Base-by-base conservation (phyloP, 805 yeast genomes). In the Metschnikowia colocasiae region DNA sequence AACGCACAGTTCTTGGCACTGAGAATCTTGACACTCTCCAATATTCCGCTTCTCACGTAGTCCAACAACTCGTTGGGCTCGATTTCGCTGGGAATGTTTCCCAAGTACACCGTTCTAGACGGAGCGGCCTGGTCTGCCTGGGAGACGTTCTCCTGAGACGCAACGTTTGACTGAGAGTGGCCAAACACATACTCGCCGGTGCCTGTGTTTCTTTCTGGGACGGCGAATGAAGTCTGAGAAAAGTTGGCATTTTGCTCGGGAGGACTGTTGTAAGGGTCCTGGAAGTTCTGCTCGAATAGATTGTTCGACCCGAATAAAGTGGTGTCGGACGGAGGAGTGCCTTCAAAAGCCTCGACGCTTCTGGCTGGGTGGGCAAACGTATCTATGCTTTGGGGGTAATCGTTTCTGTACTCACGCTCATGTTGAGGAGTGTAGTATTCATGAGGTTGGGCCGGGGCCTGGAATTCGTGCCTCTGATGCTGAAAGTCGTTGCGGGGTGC, bases 1-100 rank as follows among this genome's bases (percentile, higher is more conserved):
- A 88, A 88, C 2, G 96, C 97, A 73, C 96, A 90, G 73, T 81
- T 82, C 65, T 88, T 90, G 31, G 84, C 80, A 1, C 94, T 90
- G n/a, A 90, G 69, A 48, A 91, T 77, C 59, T 81, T 78, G 45
- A 88, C 81, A 46, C 79, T 81, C 69, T 91, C 97, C 46, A 91
- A 81, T 23, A 88, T 82, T 27, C 97, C 98, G 27, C 95, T 84
- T 57, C 96, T 80, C 26, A 91, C 96, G 64, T 89, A 95, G 62
- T 91, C 91, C 59, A 92, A 75, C 42, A 94, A 68, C 59, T 88
- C 96, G 57, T 85, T 82, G 4, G 92, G 81, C 16, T 90, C 80
- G 48, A 90, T 76, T 51, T 84, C 86, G n/a, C 76, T 67, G 1
- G 98, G 97, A 32, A 92, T 78, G 61, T 88, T 89, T 13, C 97